These are phyloP conservation scores for Trifolium dubium DNA, from an alignment of 306 rosid genomes.

Conservation along the genomic window DNA sequence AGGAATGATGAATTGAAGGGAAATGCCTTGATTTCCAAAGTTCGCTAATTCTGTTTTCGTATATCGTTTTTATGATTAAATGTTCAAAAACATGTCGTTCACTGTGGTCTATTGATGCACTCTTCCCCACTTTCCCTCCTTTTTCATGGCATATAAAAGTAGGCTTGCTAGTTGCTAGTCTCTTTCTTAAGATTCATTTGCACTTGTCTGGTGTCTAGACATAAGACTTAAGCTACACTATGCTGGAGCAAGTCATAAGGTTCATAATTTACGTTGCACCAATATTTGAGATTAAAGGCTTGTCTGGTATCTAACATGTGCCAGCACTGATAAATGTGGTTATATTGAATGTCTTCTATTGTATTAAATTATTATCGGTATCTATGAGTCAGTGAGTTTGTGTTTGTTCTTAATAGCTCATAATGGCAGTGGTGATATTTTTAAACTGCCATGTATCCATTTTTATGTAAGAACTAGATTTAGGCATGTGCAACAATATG, in stretches of 20 bases:
- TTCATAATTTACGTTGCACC: not conserved
- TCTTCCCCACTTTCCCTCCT: not conserved
- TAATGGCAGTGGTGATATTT: not conserved
- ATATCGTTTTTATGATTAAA: not conserved
- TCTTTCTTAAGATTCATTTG: not conserved
- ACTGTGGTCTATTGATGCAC: not conserved
- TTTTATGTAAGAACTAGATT: conserved; percentile 1
- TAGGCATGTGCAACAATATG: not conserved
- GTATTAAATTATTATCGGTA: not conserved
- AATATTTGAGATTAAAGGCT: not conserved
- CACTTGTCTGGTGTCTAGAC: not conserved
- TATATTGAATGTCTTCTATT: not conserved
- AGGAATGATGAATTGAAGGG: not conserved
- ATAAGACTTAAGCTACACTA: not conserved
- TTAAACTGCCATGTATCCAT: not conserved
- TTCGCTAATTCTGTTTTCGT: not conserved
- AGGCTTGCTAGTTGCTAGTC: conserved; percentile 2
- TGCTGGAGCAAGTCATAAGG: not conserved
- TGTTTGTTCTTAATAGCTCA: not conserved
- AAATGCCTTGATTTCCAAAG: not conserved
- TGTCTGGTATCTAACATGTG: not conserved
- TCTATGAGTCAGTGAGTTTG: not conserved
- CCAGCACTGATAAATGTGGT: not conserved
- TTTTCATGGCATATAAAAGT: not conserved
- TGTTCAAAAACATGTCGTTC: not conserved